Percentiles rank a stretch among this genome's conserved stretches.
These are phyloP conservation scores for Chlamydomonas sphaeroides DNA, from an alignment of 139 green algal genomes.

Conservation along the genomic window DNA sequence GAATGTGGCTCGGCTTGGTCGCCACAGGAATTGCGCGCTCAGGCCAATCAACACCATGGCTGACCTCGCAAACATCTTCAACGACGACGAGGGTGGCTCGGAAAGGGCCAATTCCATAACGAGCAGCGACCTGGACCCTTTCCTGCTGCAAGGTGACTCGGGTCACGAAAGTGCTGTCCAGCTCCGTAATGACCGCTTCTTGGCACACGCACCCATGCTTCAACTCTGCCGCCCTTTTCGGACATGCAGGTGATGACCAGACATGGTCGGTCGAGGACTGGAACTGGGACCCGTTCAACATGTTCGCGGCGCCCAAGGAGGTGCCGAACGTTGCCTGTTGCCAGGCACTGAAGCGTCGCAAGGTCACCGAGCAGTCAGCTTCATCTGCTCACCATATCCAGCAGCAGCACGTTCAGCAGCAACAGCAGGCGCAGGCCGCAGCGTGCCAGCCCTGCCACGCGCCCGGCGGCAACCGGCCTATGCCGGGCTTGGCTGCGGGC, in stretches of 20 bases:
- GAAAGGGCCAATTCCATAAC: conserved; percentile 16
- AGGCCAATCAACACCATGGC: background rate
- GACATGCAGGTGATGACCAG: conserved; percentile 61
- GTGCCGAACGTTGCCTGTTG: conserved; percentile 20
- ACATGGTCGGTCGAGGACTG: conserved; percentile 70
- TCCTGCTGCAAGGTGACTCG: conserved; percentile 36
- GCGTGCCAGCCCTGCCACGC: conserved; percentile 5
- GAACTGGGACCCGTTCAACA: conserved; percentile 62
- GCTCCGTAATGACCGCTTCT: too few relatives aligned
- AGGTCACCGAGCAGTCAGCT: conserved; percentile 27
- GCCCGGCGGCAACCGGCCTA: background rate
- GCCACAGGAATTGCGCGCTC: too few relatives aligned
- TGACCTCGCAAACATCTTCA: conserved; percentile 9
- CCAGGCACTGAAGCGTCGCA: conserved; percentile 15
- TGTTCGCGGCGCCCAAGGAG: conserved; percentile 56
- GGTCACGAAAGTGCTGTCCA: too few relatives aligned
- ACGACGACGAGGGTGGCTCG: background rate
- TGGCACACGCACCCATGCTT: too few relatives aligned
- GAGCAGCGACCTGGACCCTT: conserved; percentile 33
- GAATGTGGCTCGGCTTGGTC: background rate
- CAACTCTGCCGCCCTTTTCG: too few relatives aligned
- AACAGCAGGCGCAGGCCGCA: conserved; percentile 19
- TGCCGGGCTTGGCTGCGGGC: background rate
- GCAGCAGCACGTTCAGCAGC: conserved; percentile 18
- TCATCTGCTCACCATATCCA: background rate